phyloP scores from a whole-genome alignment of 2,329 filamentous ascomycete species.

The Colletotrichum sp. region DNA sequence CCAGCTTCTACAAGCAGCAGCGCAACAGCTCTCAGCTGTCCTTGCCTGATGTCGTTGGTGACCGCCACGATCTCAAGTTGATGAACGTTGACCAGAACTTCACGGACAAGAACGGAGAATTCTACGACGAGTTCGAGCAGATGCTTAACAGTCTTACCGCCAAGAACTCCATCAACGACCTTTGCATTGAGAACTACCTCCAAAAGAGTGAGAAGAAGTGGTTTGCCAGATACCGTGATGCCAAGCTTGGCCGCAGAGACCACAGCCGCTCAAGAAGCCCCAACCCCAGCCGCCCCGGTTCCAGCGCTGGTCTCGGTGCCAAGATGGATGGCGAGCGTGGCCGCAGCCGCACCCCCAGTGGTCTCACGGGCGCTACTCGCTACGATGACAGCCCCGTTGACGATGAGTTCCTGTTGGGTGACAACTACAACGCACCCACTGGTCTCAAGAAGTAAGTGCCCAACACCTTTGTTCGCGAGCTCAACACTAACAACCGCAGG shows the following conservation, averaged over 20 bases:
- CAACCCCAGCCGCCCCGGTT: slow-evolving; percentile 21
- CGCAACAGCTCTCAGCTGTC: slow-evolving; percentile 54
- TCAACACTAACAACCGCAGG: background rate
- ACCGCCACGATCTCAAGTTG: slow-evolving; percentile 65
- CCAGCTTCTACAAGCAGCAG: slow-evolving; percentile 29
- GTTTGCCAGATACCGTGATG: slow-evolving; percentile 64
- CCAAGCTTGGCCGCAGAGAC: slow-evolving; percentile 54
- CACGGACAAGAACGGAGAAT: slow-evolving; percentile 67
- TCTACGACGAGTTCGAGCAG: slow-evolving; percentile 62
- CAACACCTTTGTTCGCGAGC: slow-evolving; percentile 32
- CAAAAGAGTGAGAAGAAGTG: slow-evolving; percentile 71
- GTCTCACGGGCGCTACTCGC: slow-evolving; percentile 29
- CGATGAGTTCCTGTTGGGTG: slow-evolving; percentile 57
- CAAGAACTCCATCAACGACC: slow-evolving; percentile 59
- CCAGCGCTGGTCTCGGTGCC: slow-evolving; percentile 23
- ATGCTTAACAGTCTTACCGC: slow-evolving; percentile 59
- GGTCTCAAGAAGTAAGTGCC: slow-evolving; percentile 53
- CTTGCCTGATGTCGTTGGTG: slow-evolving; percentile 61
- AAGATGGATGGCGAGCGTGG: slow-evolving; percentile 23
- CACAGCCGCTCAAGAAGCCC: slow-evolving; percentile 40
- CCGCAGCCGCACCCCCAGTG: slow-evolving; percentile 30
- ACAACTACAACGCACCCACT: slow-evolving; percentile 61
- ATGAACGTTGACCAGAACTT: slow-evolving; percentile 73
- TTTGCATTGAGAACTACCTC: slow-evolving; percentile 71
- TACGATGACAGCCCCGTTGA: slow-evolving; percentile 28